Percentiles rank a stretch among this genome's conserved stretches.
Evolutionary conservation across 2,329 filamentous ascomycete species (phyloP).

Genomic region (Trichophyton verrucosum): DNA sequence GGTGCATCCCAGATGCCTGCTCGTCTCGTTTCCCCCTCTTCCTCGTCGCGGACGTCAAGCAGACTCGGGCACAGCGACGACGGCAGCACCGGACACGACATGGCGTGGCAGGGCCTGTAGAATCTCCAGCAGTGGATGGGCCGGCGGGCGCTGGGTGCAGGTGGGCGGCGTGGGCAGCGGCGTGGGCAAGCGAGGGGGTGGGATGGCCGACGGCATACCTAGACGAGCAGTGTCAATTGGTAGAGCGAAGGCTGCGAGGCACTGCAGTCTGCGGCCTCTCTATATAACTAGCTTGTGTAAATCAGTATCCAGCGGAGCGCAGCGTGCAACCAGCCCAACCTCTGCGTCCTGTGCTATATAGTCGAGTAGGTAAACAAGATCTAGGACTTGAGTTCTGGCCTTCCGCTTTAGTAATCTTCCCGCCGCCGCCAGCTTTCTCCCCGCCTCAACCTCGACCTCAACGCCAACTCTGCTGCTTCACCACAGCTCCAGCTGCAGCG

Average conservation of each 20-base stretch:
- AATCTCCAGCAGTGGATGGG: no score
- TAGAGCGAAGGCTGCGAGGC: neutral
- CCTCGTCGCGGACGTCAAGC: neutral
- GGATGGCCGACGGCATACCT: neutral
- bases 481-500: conserved; percentile 10
- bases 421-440: neutral
- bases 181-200: neutral
- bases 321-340: no score
- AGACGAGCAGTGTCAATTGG: neutral
- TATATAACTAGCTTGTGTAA: no score
- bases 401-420: neutral
- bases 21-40: neutral
- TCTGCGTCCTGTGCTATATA: no score
- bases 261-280: neutral
- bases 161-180: neutral
- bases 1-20: neutral
- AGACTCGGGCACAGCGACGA: neutral
- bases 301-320: no score
- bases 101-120: no score
- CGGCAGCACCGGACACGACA: neutral
- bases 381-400: neutral
- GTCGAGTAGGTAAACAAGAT: no score
- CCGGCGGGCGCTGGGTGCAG: no score
- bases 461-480: conserved; percentile 14
- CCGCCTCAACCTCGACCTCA: neutral